Base-by-base conservation (phyloP, 768 basidiomycete species). In the Dictyophora rubrovolvata region DNA sequence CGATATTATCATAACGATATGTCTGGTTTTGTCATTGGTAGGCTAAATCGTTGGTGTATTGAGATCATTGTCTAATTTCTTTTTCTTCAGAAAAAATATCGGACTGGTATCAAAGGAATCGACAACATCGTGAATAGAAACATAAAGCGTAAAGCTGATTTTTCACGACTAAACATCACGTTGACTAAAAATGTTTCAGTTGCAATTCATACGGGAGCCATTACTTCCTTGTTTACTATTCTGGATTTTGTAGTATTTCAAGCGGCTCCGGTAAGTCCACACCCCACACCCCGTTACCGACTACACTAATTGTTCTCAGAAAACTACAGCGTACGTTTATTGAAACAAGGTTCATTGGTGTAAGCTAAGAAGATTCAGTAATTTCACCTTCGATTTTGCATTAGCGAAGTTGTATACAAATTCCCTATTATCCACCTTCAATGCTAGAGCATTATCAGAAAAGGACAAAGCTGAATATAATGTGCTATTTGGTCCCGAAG, bases 1-100 rank as follows among this genome's bases (percentile, higher is more conserved):
- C 11, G 82, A 82, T 64, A 62, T 76, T 8, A 61, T 79, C 10
- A 82, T 83, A 53, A 76, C 81, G 0, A 56, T 65, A 0, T 61
- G 72, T 1, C 70, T 82, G 6, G 74, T 75, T 7, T 63, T 69
- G 52, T 74, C 70, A 37, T 65, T 82, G 67, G 80, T 79, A 60
- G 20, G 34, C 17, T 28, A 20, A 54, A 22, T 22, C n/a, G 16
- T 33, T 33, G 9, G 7, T 54, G 5, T 10, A 23, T n/a, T 14
- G 36, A 36, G 5, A 35, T 20, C n/a, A 22, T 42, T 18, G 33
- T 46, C 57, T 17, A 1, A 10, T 35, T n/a, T 17, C 17, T 47
- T 23, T 21, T 21, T 49, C 20, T 33, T 21, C 56, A 80, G 79
- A 66, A 66, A 47, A 64, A 65, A 16, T 67, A 67, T 20, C 69